These are phyloP conservation scores for Thalassiosira hispida DNA, from an alignment of 352 stramenopile genomes.

Conservation along the genomic window DNA sequence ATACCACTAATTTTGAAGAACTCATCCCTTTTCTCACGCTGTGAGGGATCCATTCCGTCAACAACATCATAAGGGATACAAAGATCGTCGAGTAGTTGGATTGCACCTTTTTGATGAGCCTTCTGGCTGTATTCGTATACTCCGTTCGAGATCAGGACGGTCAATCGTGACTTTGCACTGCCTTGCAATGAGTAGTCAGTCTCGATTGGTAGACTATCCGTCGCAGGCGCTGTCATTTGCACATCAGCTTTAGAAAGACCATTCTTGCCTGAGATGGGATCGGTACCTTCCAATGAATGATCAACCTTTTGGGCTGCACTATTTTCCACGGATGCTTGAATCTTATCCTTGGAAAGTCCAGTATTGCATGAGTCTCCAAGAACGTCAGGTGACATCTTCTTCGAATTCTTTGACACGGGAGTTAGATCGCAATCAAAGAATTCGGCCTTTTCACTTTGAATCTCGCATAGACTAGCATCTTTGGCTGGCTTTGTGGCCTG, in stretches of 20 bases:
- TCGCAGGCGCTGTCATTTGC: not conserved
- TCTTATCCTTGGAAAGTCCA: not conserved
- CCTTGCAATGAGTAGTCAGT: not conserved
- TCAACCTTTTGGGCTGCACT: not conserved
- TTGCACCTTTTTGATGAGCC: slow-evolving; percentile 25
- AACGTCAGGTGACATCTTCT: not conserved
- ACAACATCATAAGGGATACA: slow-evolving; percentile 30
- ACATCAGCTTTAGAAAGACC: not conserved
- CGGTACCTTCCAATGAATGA: not conserved
- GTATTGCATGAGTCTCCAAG: not conserved
- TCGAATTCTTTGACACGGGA: slow-evolving; percentile 2
- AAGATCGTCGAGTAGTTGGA: slow-evolving; percentile 40
- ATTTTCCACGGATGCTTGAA: not conserved
- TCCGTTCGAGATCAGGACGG: slow-evolving; percentile 40
- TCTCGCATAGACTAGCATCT: not conserved
- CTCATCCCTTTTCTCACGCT: slow-evolving; percentile 28
- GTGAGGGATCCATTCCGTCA: slow-evolving; percentile 54
- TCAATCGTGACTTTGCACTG: not conserved
- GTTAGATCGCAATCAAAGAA: not conserved
- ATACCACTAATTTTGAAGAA: slow-evolving; percentile 49
- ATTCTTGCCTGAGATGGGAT: not conserved
- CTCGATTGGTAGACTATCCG: not conserved
- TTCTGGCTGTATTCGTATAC: slow-evolving; percentile 31
- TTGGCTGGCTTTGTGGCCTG: not conserved
- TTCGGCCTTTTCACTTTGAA: slow-evolving; percentile 3